Evolutionary conservation across 179 eudicot species (phyloP).

Genomic region (Beta corolliflora): DNA sequence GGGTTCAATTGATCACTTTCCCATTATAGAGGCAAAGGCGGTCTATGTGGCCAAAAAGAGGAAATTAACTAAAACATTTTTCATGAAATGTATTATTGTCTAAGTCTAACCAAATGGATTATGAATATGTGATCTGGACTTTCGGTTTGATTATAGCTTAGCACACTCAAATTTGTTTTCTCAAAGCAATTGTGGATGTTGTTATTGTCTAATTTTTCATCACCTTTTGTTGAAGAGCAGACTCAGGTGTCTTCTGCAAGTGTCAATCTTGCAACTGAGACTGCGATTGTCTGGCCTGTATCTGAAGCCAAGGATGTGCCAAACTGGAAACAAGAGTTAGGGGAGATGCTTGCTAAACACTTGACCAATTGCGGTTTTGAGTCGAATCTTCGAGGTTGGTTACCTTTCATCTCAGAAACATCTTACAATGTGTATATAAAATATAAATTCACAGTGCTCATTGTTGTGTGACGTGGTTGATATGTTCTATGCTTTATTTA

Average conservation of each 20-base stretch:
- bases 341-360: conserved; percentile 85
- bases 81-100: neutral
- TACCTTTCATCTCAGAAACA: neutral
- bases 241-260: conserved; percentile 90
- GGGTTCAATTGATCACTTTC: neutral
- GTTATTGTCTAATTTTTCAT: neutral
- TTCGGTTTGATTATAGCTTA: neutral
- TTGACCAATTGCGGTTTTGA: conserved; percentile 85
- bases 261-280: conserved; percentile 91
- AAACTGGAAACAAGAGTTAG: conserved; percentile 76
- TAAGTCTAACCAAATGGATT: neutral
- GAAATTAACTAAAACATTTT: neutral
- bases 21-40: too few species aligned
- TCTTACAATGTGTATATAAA: neutral
- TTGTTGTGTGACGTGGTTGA: neutral
- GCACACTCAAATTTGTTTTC: neutral
- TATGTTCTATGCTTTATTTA: neutral
- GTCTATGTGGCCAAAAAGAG: neutral
- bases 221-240: conserved; percentile 42
- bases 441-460: neutral
- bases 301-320: conserved; percentile 74
- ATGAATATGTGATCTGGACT: neutral
- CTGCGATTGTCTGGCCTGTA: conserved; percentile 90
- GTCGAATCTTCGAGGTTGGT: conserved; percentile 80
- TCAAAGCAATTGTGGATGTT: conserved; percentile 4